A percentile compares a stretch with the other conserved stretches of the same genome.
These are phyloP conservation scores for Wickerhamomyces strasburgensis DNA, from an alignment of 805 yeast genomes.

Conservation along the genomic window DNA sequence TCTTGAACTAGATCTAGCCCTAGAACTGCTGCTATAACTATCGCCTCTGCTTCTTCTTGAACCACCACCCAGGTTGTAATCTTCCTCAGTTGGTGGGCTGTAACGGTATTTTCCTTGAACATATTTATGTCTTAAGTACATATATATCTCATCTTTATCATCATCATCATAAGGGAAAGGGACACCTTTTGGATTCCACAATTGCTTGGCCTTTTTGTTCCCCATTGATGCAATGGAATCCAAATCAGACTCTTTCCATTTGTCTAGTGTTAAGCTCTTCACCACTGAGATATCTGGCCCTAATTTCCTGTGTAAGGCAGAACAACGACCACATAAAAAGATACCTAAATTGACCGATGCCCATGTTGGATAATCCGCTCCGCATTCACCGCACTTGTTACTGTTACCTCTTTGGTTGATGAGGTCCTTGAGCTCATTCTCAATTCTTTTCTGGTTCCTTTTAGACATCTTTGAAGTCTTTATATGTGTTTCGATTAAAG, in stretches of 20 bases:
- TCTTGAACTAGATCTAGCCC: constrained; percentile 16
- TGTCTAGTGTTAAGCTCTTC: constrained; percentile 68
- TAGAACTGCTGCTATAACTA: constrained; percentile 1
- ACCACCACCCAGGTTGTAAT: constrained; percentile 19
- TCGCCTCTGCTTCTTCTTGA: constrained; percentile 2
- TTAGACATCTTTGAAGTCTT: constrained; percentile 29
- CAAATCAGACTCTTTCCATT: constrained; percentile 58
- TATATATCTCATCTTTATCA: constrained; percentile 54
- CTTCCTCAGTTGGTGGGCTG: constrained; percentile 26
- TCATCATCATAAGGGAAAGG: constrained; percentile 78
- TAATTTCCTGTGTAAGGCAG: constrained; percentile 66
- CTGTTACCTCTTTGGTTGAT: constrained; percentile 54
- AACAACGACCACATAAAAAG: constrained; percentile 81
- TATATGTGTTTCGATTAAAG: too few relatives aligned
- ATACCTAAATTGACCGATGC: constrained; percentile 46
- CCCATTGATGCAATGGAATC: constrained; percentile 43
- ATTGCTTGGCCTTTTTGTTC: constrained; percentile 50
- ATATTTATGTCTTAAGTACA: constrained; percentile 64
- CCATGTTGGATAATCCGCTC: constrained; percentile 52
- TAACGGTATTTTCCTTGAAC: constrained; percentile 50
- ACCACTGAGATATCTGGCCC: constrained; percentile 60
- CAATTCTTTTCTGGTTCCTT: constrained; percentile 39
- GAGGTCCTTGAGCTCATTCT: constrained; percentile 51
- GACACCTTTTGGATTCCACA: constrained; percentile 65
- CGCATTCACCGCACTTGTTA: constrained; percentile 80